Evolutionary conservation across 345 rosid species (phyloP), one percentile per base, ranked within the genome.

Genomic region (Heritiera littoralis): DNA sequence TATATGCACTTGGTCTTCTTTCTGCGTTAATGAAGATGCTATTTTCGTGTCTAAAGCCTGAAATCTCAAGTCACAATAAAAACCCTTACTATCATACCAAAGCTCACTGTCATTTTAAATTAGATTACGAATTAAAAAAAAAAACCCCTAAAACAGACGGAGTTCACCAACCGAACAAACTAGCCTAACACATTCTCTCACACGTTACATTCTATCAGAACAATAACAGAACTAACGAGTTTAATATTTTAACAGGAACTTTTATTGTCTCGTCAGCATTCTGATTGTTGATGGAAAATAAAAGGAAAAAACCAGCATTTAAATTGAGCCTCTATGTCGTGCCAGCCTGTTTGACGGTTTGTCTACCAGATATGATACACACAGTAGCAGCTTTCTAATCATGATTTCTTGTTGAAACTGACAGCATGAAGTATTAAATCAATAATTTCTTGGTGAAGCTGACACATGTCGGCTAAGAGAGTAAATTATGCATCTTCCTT

Each of bases 331-430:
- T 76, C 67, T 60, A 52, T 66, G 75, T 76, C 73, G 28, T 49
- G 78, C 54, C 54, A 0, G 75, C 72, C 30, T 46, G 66, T 55
- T 67, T 35, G 43, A 49, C n/a, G 40, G 58, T 18, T 17, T 69
- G 79, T 54, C 75, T 40, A 41, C 35, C 32, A 78, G 77, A 54
- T 41, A 74, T 52, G 52, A 66, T 72, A 67, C 74, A 81, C 55
- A 75, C 40, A n/a, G 66, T 51, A 32, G 54, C 46, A 63, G 61
- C 66, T 65, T 35, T 41, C 58, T 43, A 13, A 18, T 48, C 41
- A 56, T 9, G 48, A 15, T 67, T 80, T 66, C 66, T 38, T 20
- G 32, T 49, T 59, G 56, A 68, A 67, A 78, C 75, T 81, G 68
- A 80, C 78, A 79, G 58, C 66, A 5, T 54, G 46, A 35, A 72